Conservation (phyloP, 768 basidiomycete species). For the Coprinopsis cinerea region DNA sequence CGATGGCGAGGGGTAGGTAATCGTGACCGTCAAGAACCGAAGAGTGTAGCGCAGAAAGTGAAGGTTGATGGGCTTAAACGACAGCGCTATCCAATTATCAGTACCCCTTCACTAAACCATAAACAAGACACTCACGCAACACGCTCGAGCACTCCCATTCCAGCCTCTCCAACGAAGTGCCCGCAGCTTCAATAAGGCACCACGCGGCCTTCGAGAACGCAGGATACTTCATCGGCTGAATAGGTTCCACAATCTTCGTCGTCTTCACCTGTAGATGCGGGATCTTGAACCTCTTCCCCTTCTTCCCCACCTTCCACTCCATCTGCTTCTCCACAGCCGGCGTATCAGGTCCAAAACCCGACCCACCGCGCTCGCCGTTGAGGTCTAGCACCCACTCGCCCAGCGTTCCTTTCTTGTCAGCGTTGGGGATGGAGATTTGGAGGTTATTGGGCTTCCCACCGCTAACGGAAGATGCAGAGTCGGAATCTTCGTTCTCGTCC, state of each 20-base stretch:
- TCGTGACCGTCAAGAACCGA: background rate
- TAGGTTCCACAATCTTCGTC: background rate
- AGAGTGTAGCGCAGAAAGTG: background rate
- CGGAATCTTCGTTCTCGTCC: background rate
- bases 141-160: background rate
- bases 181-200: background rate
- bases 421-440: too few species aligned
- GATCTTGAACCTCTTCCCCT: background rate
- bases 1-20: background rate
- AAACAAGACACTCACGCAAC: background rate
- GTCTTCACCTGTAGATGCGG: background rate
- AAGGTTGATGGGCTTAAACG: conserved; percentile 3
- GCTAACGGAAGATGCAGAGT: too few species aligned
- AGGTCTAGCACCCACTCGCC: too few species aligned
- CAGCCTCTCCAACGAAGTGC: background rate
- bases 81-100: background rate
- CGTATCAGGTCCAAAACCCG: too few species aligned
- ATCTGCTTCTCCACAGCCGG: too few species aligned
- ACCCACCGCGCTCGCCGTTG: too few species aligned
- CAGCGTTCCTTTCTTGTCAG: too few species aligned
- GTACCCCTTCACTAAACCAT: background rate
- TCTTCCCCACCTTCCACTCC: too few species aligned
- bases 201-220: background rate
- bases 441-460: too few species aligned
- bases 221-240: background rate